Evolutionary conservation across 768 basidiomycete species (phyloP), one percentile per base, ranked within the genome.

Genomic region (Boletus rufocinnamomeus): DNA sequence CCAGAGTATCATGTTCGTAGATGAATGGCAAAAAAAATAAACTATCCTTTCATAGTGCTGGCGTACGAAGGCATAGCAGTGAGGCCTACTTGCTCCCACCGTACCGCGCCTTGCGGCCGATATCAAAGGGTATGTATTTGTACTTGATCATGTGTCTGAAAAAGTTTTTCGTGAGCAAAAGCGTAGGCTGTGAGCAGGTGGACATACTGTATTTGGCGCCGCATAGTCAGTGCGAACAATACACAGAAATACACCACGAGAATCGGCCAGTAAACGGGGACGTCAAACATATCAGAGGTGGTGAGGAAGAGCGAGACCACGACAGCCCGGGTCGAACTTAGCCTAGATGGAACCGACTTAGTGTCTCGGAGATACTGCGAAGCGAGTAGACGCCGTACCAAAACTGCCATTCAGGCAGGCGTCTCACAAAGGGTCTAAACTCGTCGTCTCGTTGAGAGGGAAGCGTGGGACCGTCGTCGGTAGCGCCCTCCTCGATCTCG

Each of bases 191-290:
- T 8, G 21, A 40, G 27, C n/a, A 30, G 28, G 14, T 10, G 19
- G 38, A 69, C 94, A 67, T 72, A 96, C 94, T 93, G 92, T 63
- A 98, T 95, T 75, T 98, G 95, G 61, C 94, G 79, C 61, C 95
- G 84, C 93, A 99, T 96, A 5, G 96, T 98, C 65, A 98, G 79
- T 23, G 91, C 84, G 70, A 98, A 98, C 54, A 98, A 82, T 44
- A 95, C 89, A 74, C 91, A 91, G 81, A 98, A 99, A 79, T 99
- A 99, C 57, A 98, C 80, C 66, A 98, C 87, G 54, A 99, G 85
- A 74, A 99, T 98, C 9, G 97, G 97, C 95, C 97, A 98, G 77
- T 97, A 98, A 25, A 98, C 97, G 8, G 97, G 96, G 23, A 99
- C 90, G 72, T 98, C 95, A 65, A 97, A 96, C 37, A 88, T 77